Conservation (phyloP, 371 early-diverging fungal genomes). For the Chytridium lagenaria region DNA sequence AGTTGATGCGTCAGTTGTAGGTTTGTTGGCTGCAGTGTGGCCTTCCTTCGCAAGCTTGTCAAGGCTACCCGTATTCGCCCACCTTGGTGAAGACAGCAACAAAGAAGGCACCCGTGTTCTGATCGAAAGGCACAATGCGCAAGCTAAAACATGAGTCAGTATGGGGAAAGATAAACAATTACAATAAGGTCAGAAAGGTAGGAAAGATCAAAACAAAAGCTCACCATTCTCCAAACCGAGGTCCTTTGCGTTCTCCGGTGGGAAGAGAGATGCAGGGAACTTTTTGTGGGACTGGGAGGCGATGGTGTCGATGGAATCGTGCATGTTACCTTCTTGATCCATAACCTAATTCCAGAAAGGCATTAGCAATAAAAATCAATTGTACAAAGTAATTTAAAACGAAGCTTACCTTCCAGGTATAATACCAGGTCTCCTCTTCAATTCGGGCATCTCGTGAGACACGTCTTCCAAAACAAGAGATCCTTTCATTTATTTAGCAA, state of each 20-base stretch:
- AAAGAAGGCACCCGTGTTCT: constrained; percentile 99
- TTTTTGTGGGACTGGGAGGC: constrained; percentile 52
- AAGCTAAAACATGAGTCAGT: too few relatives aligned
- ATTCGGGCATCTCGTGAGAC: constrained; percentile 69
- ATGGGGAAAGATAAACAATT: too few relatives aligned
- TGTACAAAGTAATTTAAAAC: not conserved
- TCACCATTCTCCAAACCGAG: constrained; percentile 78
- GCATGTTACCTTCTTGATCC: constrained; percentile 62
- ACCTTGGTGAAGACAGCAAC: constrained; percentile 95
- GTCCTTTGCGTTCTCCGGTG: constrained; percentile 71
- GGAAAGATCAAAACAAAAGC: not conserved
- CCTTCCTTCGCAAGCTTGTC: constrained; percentile 25
- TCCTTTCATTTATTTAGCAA: constrained; percentile 45
- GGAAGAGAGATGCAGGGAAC: constrained; percentile 62
- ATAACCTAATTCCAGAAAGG: constrained; percentile 51
- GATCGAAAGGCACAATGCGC: constrained; percentile 94
- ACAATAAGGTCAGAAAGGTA: not conserved
- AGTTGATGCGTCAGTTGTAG: not conserved
- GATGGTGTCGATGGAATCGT: constrained; percentile 66
- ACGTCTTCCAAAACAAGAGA: constrained; percentile 85
- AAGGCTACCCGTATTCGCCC: constrained; percentile 36
- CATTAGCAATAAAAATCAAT: too few relatives aligned
- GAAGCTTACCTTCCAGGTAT: constrained; percentile 83
- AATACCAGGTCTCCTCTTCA: constrained; percentile 83
- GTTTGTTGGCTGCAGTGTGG: not conserved